phyloP scores from a whole-genome alignment of 1,139 yeast genomes.

The Blastobotrys malaysiensis region DNA sequence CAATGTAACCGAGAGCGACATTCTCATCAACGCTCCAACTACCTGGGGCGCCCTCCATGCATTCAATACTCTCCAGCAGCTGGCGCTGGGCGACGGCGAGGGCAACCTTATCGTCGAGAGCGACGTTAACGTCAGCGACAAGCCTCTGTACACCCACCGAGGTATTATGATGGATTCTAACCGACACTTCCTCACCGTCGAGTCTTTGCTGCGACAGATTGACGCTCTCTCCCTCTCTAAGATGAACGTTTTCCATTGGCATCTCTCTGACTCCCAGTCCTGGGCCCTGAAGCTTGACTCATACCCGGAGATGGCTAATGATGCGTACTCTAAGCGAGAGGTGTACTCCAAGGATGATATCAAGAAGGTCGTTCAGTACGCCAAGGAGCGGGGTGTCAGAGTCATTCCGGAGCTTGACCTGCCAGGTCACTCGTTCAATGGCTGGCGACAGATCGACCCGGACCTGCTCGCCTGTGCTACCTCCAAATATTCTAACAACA shows the following conservation, averaged over 20 bases:
- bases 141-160: constrained; percentile 42
- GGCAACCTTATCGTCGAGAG: constrained; percentile 7
- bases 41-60: constrained; percentile 45
- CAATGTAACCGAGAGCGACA: constrained; percentile 11
- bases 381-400: constrained; percentile 40
- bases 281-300: constrained; percentile 42
- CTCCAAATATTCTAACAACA: constrained; percentile 26
- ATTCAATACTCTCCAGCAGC: constrained; percentile 41
- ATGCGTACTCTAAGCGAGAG: constrained; percentile 41
- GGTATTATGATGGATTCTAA: constrained; percentile 45
- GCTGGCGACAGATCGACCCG: constrained; percentile 40
- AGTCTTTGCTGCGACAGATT: constrained; percentile 37
- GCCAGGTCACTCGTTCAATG: constrained; percentile 47
- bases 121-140: constrained; percentile 32
- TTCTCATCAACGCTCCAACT: constrained; percentile 34
- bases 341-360: constrained; percentile 37
- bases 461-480: constrained; percentile 43
- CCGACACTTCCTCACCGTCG: constrained; percentile 38
- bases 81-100: constrained; percentile 24
- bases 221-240: constrained; percentile 43
- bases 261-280: constrained; percentile 42
- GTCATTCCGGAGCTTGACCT: constrained; percentile 46
- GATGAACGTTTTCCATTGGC: constrained; percentile 46
- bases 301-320: constrained; percentile 42
- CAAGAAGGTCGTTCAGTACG: constrained; percentile 35